Evolutionary conservation across 257 asterid genomes (phyloP), one percentile per base, ranked within the genome.

Genomic region (Craterostigma plantagineum): DNA sequence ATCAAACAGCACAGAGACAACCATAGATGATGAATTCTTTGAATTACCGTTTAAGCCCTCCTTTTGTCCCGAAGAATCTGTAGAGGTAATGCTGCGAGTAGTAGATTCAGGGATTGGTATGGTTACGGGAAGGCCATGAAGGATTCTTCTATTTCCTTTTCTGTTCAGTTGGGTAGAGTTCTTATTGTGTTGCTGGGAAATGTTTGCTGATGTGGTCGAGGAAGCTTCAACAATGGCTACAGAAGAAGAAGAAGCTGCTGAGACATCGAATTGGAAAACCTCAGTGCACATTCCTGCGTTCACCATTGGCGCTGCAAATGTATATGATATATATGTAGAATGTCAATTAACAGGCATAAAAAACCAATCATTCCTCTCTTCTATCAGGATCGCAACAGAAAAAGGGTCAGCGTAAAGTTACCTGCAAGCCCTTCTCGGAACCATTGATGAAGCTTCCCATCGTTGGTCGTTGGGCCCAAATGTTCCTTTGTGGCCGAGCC

Each of bases 371-470:
- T 23, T 23, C 30, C 30, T 6, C 2, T 2, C 30, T 23, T 23
- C 30, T 23, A 23, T 23, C 30, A 23, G 6, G n/a, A n/a, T n/a
- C n/a, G 6, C 30, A 23, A 23, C 30, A 23, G 56, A 30, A 41
- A 46, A 35, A 16, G 51, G 10, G 13, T 1, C 16, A 8, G 12
- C 13, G 5, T 15, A n/a, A 3, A 41, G 45, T 60, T 63, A 87
- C 98, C 98, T 1, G 93, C 92, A 56, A 83, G 91, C 47, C 98
- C 98, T 75, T 90, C 98, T 37, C 77, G 92, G 70, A 79, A 90
- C 98, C 95, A 90, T 41, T 90, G 86, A 43, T 90, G 98, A 53
- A 79, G 79, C 51, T 57, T 68, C 46, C 91, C 91, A 80, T 80
- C 81, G 55, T 70, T 55, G 42, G 83, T 65, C 14, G 77, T 62